Percentiles rank a stretch among this genome's conserved stretches.
Conservation (phyloP, 495 filamentous ascomycete genomes). For the Daldinia childiae region DNA sequence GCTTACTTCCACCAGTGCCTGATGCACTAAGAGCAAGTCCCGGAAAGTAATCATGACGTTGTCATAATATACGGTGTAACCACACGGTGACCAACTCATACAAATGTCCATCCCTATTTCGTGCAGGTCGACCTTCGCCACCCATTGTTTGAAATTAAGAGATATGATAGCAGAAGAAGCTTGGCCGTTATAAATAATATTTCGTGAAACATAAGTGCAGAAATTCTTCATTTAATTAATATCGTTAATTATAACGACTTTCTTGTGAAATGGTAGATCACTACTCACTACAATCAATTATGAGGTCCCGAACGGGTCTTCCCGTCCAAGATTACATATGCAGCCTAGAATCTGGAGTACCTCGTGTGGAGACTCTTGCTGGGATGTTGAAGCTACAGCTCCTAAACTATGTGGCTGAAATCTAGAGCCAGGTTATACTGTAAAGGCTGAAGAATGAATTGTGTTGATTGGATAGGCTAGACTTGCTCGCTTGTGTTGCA, state of each 20-base stretch:
- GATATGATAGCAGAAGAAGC: not conserved
- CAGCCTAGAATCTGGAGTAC: conserved; percentile 7
- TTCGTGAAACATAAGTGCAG: conserved; percentile 6
- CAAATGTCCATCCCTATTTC: conserved; percentile 22
- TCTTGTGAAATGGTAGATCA: conserved; percentile 15
- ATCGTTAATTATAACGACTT: conserved; percentile 3
- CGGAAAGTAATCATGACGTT: conserved; percentile 28
- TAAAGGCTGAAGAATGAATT: conserved; percentile 23
- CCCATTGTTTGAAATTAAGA: not conserved
- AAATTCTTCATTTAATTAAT: not conserved
- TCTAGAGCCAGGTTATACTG: conserved; percentile 31
- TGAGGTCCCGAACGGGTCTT: conserved; percentile 15
- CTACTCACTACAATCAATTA: not conserved
- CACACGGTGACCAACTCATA: conserved; percentile 7
- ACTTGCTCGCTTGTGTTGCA: not conserved
- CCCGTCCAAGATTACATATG: conserved; percentile 27
- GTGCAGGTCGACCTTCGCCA: conserved; percentile 10
- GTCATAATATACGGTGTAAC: conserved; percentile 25
- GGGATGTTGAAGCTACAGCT: conserved; percentile 13
- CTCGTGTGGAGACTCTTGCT: conserved; percentile 16
- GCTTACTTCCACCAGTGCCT: not conserved
- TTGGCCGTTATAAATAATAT: conserved; percentile 10
- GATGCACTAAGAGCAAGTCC: conserved; percentile 14
- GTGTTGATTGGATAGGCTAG: conserved; percentile 14
- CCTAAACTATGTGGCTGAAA: conserved; percentile 23